Percentiles rank a stretch among this genome's conserved stretches.
Evolutionary conservation across 345 rosid genomes (phyloP).

Genomic region (Moricandia moricandioides): DNA sequence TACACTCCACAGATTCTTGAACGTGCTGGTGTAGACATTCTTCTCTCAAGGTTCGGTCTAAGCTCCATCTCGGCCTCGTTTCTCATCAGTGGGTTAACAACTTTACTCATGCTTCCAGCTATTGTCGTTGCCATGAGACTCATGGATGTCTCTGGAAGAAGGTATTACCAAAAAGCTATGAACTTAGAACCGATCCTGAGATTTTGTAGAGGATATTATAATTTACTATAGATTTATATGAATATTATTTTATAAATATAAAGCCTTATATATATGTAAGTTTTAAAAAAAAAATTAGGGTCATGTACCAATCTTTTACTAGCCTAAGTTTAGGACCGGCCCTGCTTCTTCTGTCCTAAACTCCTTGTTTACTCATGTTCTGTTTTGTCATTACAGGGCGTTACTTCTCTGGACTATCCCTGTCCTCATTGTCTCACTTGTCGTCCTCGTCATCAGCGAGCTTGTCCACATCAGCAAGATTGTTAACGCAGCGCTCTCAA

Average conservation of each 20-base stretch:
- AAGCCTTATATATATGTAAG: not conserved
- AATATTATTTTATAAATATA: too few relatives aligned
- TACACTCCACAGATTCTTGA: conserved; percentile 99
- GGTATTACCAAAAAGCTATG: conserved; percentile 39
- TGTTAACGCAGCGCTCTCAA: conserved; percentile 64
- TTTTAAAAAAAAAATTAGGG: not conserved
- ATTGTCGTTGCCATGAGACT: conserved; percentile 89
- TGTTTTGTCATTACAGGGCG: conserved; percentile 49
- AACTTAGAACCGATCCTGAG: not conserved
- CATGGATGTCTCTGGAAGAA: conserved; percentile 92
- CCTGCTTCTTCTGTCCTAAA: not conserved
- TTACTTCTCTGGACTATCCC: conserved; percentile 84
- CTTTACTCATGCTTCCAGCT: conserved; percentile 91
- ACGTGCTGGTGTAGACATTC: conserved; percentile 86
- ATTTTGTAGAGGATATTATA: not conserved
- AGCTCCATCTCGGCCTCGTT: conserved; percentile 79
- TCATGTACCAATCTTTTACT: too few relatives aligned
- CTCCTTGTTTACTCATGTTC: conserved; percentile 1
- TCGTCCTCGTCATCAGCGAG: conserved; percentile 58
- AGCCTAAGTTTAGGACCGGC: not conserved
- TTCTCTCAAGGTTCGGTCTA: conserved; percentile 68
- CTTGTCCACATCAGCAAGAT: conserved; percentile 51
- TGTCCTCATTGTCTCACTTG: conserved; percentile 66
- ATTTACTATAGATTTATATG: not conserved
- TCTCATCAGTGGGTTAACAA: conserved; percentile 86